Conservation (phyloP, 176 grass and related monocot genomes). For the Zizania latifolia region DNA sequence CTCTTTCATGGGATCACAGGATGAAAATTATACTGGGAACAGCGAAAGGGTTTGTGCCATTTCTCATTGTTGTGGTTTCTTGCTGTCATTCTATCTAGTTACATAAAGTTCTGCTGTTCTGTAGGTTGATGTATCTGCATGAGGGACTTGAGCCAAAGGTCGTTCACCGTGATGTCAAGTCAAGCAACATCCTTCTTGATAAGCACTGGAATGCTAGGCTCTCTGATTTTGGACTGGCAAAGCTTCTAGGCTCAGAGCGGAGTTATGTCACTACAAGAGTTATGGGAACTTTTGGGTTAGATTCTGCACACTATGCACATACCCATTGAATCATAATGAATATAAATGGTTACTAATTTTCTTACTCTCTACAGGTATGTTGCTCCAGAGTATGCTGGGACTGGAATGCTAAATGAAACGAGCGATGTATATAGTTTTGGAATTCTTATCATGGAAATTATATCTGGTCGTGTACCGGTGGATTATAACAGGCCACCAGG, state of each 20-base stretch:
- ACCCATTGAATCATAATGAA: neutral
- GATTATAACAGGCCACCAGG: conserved; percentile 88
- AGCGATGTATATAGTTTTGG: conserved; percentile 98
- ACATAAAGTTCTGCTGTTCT: neutral
- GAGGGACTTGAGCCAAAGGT: conserved; percentile 96
- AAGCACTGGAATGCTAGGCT: conserved; percentile 88
- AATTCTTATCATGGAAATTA: conserved; percentile 94
- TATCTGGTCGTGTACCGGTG: conserved; percentile 77
- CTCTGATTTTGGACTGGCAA: conserved; percentile 93
- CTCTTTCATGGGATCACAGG: conserved; percentile 83
- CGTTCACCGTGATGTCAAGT: conserved; percentile 95
- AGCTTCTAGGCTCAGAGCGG: conserved; percentile 63
- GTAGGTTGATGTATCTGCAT: conserved; percentile 90
- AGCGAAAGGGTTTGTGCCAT: conserved; percentile 64
- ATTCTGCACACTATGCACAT: neutral
- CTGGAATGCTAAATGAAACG: conserved; percentile 95
- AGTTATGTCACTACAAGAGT: conserved; percentile 94
- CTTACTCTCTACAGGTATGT: conserved; percentile 54
- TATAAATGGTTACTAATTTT: conserved; percentile 13
- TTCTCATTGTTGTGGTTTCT: neutral
- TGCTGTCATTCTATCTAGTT: neutral
- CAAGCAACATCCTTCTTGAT: conserved; percentile 92
- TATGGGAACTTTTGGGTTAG: conserved; percentile 98
- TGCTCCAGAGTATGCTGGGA: conserved; percentile 94
- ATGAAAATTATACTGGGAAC: conserved; percentile 83